Base-by-base conservation (phyloP, 2,329 filamentous ascomycete genomes). In the Pseudocercospora fuligena region DNA sequence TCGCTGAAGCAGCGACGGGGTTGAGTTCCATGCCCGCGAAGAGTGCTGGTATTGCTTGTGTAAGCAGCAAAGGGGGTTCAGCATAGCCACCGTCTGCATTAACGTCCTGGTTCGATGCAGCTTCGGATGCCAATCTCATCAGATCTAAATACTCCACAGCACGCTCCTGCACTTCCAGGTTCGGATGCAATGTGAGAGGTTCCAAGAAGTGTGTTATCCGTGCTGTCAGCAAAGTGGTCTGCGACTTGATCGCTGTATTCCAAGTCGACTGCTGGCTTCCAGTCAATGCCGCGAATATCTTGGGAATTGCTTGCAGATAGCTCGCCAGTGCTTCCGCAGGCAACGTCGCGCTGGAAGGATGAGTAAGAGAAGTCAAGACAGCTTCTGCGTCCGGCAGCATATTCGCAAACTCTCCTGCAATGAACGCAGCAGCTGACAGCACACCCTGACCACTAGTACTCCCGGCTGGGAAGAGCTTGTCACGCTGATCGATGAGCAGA, bases 101-200 rank as follows among this genome's bases (percentile, higher is more conserved):
- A 23, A 86, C 81, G 11, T 87, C 84, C 68, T 94, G 91, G 1
- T 85, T 88, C 8, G 89, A 86, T 2, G 88, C 87, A 14, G 94
- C 93, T 80, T 99, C 95, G 0, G 89, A 89, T 1, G 92, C 93
- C 53, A 99, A 84, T 66, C 93, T 93, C 74, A 98, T 87, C 12
- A 98, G 84, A 77, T 99, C 95, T 0, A 93, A 86, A 73, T 97
- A 96, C 76, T 97, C 94, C 1, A 97, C 94, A 2, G 94, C 91
- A 64, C 95, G 88, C 78, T 98, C 95, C 80, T 99, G 95, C 3
- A 99, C 93, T 77, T 99, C 95, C 1, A 99, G 84, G 73, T 89
- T 92, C 0, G 94, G 94, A 77, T 98, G 93, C 47, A 90, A 84
- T 0, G 89, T 88, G 16, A 98, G 80, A 0, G 89, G 87, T 73